phyloP scores from a whole-genome alignment of 2,329 filamentous ascomycete species.

The Cercospora citrullina region DNA sequence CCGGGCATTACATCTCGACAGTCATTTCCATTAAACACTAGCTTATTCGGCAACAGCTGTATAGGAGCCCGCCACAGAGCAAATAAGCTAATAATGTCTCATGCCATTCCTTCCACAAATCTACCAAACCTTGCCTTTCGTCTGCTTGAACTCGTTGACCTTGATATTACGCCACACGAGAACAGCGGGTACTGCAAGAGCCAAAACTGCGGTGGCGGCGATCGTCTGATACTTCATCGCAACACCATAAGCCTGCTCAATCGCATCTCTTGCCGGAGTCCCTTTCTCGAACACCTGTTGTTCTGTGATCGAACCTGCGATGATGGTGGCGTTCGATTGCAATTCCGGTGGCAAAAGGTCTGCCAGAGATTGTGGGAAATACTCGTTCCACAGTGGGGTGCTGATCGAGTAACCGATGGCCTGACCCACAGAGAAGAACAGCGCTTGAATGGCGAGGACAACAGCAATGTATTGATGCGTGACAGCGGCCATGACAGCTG shows the following conservation, averaged over 20 bases:
- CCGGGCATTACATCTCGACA: not conserved
- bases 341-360: not conserved
- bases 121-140: slow-evolving; percentile 39
- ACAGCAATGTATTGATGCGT: slow-evolving; percentile 40
- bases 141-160: slow-evolving; percentile 39
- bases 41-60: not conserved
- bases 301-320: slow-evolving; percentile 4
- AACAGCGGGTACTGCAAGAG: slow-evolving; percentile 31
- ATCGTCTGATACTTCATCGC: slow-evolving; percentile 48
- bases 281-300: slow-evolving; percentile 46
- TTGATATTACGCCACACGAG: slow-evolving; percentile 40
- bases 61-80: no score
- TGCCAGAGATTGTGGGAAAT: slow-evolving; percentile 2
- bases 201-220: slow-evolving; percentile 37
- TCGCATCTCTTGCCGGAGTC: slow-evolving; percentile 46
- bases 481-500: slow-evolving; percentile 40
- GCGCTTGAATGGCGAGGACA: slow-evolving; percentile 36
- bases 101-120: not conserved
- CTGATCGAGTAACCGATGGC: slow-evolving; percentile 12
- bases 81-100: no score
- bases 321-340: not conserved
- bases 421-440: slow-evolving; percentile 26
- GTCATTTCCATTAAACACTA: not conserved
- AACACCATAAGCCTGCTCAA: slow-evolving; percentile 50
- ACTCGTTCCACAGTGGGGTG: slow-evolving; percentile 10